A percentile compares a stretch with the other conserved stretches of the same genome.
Evolutionary conservation across 768 basidiomycete genomes (phyloP).

Genomic region (Fibroporia radiculosa): DNA sequence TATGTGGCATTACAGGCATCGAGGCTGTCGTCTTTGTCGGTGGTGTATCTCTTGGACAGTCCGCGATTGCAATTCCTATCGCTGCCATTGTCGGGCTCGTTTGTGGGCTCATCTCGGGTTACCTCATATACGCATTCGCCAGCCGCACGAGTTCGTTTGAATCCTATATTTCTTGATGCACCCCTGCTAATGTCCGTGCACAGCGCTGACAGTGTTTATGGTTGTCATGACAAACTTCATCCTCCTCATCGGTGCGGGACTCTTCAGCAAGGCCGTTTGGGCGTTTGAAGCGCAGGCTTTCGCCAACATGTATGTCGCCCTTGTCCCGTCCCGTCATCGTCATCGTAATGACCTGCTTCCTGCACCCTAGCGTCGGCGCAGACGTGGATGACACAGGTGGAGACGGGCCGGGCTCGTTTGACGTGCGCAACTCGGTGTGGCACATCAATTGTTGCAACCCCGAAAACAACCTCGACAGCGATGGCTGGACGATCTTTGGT

Average conservation of each 20-base stretch:
- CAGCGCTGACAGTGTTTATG: slow-evolving; percentile 81
- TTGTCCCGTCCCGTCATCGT: background rate
- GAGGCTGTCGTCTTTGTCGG: slow-evolving; percentile 94
- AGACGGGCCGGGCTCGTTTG: slow-evolving; percentile 79
- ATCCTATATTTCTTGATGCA: background rate
- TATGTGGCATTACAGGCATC: slow-evolving; percentile 46
- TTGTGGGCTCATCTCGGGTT: slow-evolving; percentile 66
- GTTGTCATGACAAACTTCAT: slow-evolving; percentile 87
- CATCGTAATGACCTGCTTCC: background rate
- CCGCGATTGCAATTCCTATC: slow-evolving; percentile 82
- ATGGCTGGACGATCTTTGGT: slow-evolving; percentile 77
- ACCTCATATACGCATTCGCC: slow-evolving; percentile 74
- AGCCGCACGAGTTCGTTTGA: slow-evolving; percentile 54
- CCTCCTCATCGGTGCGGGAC: slow-evolving; percentile 88
- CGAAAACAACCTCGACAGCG: slow-evolving; percentile 36
- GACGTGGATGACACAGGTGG: slow-evolving; percentile 63
- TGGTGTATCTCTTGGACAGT: slow-evolving; percentile 80
- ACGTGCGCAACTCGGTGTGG: slow-evolving; percentile 81
- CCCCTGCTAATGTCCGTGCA: background rate
- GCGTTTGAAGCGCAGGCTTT: slow-evolving; percentile 65
- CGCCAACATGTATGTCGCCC: slow-evolving; percentile 35
- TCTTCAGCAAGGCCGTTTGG: slow-evolving; percentile 76
- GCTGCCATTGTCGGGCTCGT: slow-evolving; percentile 82
- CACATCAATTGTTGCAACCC: slow-evolving; percentile 78
- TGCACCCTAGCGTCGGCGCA: slow-evolving; percentile 43